Evolutionary conservation across 2,329 filamentous ascomycete genomes (phyloP).

Genomic region (Stagonosporopsis tanaceti): DNA sequence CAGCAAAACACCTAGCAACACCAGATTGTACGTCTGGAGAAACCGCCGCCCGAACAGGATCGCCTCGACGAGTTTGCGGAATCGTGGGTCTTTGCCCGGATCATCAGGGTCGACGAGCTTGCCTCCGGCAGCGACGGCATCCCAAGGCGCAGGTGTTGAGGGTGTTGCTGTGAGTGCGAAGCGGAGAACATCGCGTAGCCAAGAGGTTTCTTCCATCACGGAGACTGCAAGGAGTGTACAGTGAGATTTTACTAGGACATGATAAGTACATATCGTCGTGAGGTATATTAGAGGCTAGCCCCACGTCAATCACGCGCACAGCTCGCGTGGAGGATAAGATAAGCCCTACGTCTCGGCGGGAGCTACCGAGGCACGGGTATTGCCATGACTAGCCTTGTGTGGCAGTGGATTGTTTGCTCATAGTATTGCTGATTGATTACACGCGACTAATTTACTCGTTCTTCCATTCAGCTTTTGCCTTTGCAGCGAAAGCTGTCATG

Average conservation of each 20-base stretch:
- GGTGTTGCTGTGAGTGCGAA: constrained; percentile 37
- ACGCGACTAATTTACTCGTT: constrained; percentile 65
- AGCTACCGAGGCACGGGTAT: constrained; percentile 4
- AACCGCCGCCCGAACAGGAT: constrained; percentile 51
- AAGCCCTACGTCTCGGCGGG: constrained; percentile 6
- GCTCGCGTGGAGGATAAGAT: constrained; percentile 16
- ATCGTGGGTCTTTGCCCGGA: constrained; percentile 47
- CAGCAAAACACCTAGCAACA: constrained; percentile 48
- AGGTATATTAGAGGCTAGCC: neutral
- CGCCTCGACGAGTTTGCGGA: constrained; percentile 47
- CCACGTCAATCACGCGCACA: constrained; percentile 10
- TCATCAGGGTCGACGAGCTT: constrained; percentile 38
- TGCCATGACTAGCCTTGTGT: constrained; percentile 1
- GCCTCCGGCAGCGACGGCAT: constrained; percentile 17
- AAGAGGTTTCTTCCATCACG: constrained; percentile 25
- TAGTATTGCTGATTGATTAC: neutral
- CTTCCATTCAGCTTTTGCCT: constrained; percentile 91
- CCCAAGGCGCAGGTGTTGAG: constrained; percentile 31
- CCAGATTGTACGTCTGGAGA: constrained; percentile 52
- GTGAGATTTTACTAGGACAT: neutral
- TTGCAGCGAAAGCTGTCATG: constrained; percentile 93
- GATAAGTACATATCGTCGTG: neutral
- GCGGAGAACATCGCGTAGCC: constrained; percentile 35
- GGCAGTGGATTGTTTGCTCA: neutral
- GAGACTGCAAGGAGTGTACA: neutral